phyloP scores from a whole-genome alignment of 495 filamentous ascomycete species.

The Chlorociboria aeruginascens region DNA sequence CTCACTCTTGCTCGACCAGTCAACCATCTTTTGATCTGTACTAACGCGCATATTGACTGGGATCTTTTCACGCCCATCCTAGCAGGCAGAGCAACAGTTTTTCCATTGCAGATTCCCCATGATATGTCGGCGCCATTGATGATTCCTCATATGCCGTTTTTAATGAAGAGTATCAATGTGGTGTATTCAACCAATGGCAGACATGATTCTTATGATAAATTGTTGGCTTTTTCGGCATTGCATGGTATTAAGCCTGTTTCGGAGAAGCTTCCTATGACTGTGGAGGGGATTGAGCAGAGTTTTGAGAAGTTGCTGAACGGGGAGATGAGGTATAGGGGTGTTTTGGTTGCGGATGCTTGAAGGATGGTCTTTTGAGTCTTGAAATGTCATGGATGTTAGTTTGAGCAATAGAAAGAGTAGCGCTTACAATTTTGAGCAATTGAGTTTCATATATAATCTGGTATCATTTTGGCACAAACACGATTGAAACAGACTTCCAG shows the following conservation, averaged over 20 bases:
- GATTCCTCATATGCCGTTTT: constrained; percentile 29
- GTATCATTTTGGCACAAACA: no score
- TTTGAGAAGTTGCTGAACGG: constrained; percentile 39
- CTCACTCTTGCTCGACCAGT: constrained; percentile 14
- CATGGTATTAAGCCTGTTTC: constrained; percentile 21
- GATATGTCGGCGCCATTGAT: constrained; percentile 25
- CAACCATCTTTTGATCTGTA: constrained; percentile 28
- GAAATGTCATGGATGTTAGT: neutral
- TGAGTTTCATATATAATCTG: no score
- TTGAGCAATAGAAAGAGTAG: neutral
- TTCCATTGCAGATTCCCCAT: constrained; percentile 31
- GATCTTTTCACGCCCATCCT: constrained; percentile 26
- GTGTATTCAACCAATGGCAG: constrained; percentile 37
- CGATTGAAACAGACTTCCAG: no score
- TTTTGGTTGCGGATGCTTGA: constrained; percentile 20
- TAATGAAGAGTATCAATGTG: constrained; percentile 33
- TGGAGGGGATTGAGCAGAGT: constrained; percentile 39
- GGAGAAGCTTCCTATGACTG: constrained; percentile 32
- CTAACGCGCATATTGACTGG: constrained; percentile 21
- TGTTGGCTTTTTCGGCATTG: constrained; percentile 26
- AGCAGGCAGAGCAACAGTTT: constrained; percentile 29
- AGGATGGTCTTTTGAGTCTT: no score
- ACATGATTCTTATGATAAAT: constrained; percentile 20
- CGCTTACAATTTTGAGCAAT: no score
- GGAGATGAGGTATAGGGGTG: constrained; percentile 43